A percentile compares a stretch with the other conserved stretches of the same genome.
These are phyloP conservation scores for Pseudoperonospora humuli DNA, from an alignment of 352 stramenopile genomes.

Conservation along the genomic window DNA sequence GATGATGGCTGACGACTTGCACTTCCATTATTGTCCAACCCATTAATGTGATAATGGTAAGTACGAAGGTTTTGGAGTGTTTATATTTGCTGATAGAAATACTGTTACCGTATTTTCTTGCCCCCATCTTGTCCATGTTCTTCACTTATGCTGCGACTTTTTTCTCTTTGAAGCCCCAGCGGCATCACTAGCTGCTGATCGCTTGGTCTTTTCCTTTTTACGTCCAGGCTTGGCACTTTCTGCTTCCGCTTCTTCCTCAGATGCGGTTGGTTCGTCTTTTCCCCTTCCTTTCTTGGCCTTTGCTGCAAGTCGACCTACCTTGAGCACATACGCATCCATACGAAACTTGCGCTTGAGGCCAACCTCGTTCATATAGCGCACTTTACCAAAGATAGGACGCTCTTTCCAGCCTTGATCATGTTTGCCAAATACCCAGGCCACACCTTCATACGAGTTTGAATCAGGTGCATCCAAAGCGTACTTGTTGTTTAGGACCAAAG, in stretches of 20 bases:
- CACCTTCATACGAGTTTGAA: constrained; percentile 89
- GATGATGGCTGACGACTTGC: no score
- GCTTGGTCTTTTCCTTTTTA: constrained; percentile 7
- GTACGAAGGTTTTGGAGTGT: no score
- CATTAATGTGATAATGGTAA: no score
- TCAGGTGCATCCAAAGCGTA: constrained; percentile 96
- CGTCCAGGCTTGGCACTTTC: constrained; percentile 5
- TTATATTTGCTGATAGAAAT: no score
- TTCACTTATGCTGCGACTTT: constrained; percentile 13
- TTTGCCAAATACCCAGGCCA: constrained; percentile 87
- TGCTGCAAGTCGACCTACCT: constrained; percentile 31
- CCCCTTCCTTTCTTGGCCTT: constrained; percentile 6
- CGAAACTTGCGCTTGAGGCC: constrained; percentile 98
- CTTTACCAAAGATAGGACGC: constrained; percentile 96
- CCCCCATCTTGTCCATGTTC: no score
- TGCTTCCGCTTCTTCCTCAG: constrained; percentile 4
- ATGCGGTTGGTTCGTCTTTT: neutral
- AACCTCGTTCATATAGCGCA: constrained; percentile 98
- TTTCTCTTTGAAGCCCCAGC: constrained; percentile 20
- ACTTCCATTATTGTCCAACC: no score
- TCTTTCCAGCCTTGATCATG: constrained; percentile 97
- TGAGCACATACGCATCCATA: constrained; percentile 81
- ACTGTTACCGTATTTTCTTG: no score
- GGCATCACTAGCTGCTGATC: constrained; percentile 3
- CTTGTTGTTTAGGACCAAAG: constrained; percentile 97